phyloP scores from a whole-genome alignment of 768 basidiomycete genomes.

The Amanita jacksonii region DNA sequence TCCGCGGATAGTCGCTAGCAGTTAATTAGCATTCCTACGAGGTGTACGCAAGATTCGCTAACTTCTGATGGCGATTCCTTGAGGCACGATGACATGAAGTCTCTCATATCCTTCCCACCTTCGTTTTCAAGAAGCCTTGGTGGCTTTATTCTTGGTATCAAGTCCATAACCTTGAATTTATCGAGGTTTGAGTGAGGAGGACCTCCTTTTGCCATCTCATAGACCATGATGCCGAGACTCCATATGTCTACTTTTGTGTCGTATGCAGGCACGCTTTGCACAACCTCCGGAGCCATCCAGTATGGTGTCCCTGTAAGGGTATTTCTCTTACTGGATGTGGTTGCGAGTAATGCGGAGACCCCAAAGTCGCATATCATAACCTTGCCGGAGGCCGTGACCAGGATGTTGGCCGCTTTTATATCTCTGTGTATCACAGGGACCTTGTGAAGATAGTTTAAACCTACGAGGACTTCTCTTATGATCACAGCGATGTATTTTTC shows the following conservation, averaged over 20 bases:
- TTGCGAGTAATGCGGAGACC: constrained; percentile 86
- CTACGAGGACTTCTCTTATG: constrained; percentile 80
- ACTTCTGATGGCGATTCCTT: constrained; percentile 77
- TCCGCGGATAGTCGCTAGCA: constrained; percentile 79
- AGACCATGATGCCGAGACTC: constrained; percentile 93
- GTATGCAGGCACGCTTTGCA: constrained; percentile 80
- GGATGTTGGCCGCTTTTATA: constrained; percentile 95
- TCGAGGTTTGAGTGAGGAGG: constrained; percentile 90
- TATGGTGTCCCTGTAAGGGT: constrained; percentile 97
- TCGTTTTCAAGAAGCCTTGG: constrained; percentile 71
- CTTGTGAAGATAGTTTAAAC: constrained; percentile 84
- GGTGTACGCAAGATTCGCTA: constrained; percentile 15
- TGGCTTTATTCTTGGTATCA: constrained; percentile 80
- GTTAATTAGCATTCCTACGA: constrained; percentile 4
- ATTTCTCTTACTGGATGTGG: constrained; percentile 82
- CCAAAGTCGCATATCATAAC: constrained; percentile 98
- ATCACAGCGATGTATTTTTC: constrained; percentile 87
- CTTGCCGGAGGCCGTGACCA: constrained; percentile 80
- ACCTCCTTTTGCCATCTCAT: constrained; percentile 94
- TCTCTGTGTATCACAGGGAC: constrained; percentile 95
- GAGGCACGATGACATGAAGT: constrained; percentile 79
- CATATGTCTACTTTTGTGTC: constrained; percentile 98
- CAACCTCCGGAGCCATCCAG: constrained; percentile 99
- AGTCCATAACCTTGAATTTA: constrained; percentile 76
- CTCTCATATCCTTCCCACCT: constrained; percentile 78